A percentile compares a stretch with the other conserved stretches of the same genome.
Evolutionary conservation across 768 basidiomycete genomes (phyloP).

Genomic region (Suillus subluteus): DNA sequence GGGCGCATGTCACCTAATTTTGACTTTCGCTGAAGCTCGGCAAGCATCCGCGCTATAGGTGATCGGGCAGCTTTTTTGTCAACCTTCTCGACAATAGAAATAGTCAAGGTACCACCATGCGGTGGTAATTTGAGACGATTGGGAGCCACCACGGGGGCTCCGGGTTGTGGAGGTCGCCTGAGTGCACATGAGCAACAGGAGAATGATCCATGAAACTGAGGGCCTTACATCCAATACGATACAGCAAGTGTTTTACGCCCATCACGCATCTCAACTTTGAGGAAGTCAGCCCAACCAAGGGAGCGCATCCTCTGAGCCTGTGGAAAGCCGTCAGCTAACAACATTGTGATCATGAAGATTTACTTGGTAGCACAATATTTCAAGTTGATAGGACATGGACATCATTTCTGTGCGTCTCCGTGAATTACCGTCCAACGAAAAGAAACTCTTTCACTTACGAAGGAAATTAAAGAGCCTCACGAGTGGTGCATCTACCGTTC

Average conservation of each 20-base stretch:
- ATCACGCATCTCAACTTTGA: constrained; percentile 70
- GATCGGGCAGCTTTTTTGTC: constrained; percentile 54
- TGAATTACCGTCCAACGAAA: neutral
- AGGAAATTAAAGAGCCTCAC: constrained; percentile 87
- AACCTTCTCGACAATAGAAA: constrained; percentile 64
- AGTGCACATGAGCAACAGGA: constrained; percentile 8
- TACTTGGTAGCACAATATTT: constrained; percentile 82
- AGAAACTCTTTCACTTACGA: constrained; percentile 54
- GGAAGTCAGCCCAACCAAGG: constrained; percentile 84
- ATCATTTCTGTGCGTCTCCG: constrained; percentile 67
- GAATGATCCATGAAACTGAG: neutral
- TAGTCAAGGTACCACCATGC: constrained; percentile 72
- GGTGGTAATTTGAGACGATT: constrained; percentile 51
- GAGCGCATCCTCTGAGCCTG: constrained; percentile 75
- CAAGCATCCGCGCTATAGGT: constrained; percentile 55
- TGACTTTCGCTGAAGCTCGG: constrained; percentile 64
- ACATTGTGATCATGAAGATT: neutral
- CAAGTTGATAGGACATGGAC: constrained; percentile 90
- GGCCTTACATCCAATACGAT: constrained; percentile 85
- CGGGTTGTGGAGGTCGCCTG: constrained; percentile 44
- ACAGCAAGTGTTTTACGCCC: constrained; percentile 69
- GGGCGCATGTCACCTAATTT: constrained; percentile 58
- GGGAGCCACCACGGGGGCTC: constrained; percentile 29
- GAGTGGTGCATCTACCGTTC: constrained; percentile 79
- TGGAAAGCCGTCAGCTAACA: constrained; percentile 4